These are phyloP conservation scores for Naganishia albida DNA, from an alignment of 1,284 basidiomycete species.

Conservation along the genomic window DNA sequence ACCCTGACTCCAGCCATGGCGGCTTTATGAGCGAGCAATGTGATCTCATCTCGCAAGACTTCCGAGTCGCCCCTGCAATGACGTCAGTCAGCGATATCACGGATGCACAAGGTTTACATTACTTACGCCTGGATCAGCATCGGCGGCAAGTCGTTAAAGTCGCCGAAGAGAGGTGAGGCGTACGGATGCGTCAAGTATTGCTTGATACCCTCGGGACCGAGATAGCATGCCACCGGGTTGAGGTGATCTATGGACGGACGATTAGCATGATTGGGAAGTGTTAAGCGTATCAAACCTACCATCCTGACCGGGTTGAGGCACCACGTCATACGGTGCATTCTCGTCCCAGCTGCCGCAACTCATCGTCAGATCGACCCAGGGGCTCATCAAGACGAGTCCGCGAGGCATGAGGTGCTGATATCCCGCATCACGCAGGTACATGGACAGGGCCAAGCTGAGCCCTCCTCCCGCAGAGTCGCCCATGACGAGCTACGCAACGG, in stretches of 20 bases:
- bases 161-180: conserved; percentile 91
- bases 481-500: conserved; percentile 60
- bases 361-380: conserved; percentile 94
- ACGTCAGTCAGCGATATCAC: background rate
- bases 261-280: conserved; percentile 6
- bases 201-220: conserved; percentile 73
- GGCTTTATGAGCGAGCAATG: conserved; percentile 92
- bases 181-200: conserved; percentile 93
- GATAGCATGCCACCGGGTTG: conserved; percentile 88
- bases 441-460: conserved; percentile 76
- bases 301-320: conserved; percentile 70
- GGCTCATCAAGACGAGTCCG: conserved; percentile 81
- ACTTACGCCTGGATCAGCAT: conserved; percentile 75
- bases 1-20: conserved; percentile 82
- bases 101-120: background rate
- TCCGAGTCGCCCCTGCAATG: conserved; percentile 74
- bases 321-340: conserved; percentile 78
- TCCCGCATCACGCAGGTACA: conserved; percentile 85
- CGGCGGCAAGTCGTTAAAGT: conserved; percentile 82
- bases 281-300: conserved; percentile 39
- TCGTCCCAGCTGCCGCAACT: conserved; percentile 97
- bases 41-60: conserved; percentile 87
- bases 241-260: conserved; percentile 65
- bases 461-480: conserved; percentile 96
- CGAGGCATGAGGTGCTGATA: conserved; percentile 71